Evolutionary conservation across 1,284 basidiomycete genomes (phyloP).

Genomic region (Farysia itapuensis): DNA sequence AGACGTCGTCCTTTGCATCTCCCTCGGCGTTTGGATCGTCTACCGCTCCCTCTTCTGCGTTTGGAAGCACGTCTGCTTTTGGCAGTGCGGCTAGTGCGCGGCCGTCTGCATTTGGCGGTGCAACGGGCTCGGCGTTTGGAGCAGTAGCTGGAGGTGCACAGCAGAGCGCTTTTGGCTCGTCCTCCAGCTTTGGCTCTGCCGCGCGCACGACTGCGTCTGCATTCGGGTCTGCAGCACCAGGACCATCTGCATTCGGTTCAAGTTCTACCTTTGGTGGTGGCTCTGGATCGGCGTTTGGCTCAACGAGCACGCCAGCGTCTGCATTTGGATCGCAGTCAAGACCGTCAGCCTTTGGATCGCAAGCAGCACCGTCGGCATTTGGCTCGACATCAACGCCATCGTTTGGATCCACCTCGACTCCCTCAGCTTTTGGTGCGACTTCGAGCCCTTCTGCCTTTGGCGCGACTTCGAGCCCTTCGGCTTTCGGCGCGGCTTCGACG

Average conservation of each 20-base stretch:
- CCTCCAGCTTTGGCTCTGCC: slow-evolving; percentile 20
- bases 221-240: not conserved
- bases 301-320: too few species aligned
- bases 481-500: not conserved
- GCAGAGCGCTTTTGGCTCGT: slow-evolving; percentile 19
- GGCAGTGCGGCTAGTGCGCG: slow-evolving; percentile 3
- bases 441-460: not conserved
- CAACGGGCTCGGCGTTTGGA: not conserved
- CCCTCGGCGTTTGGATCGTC: slow-evolving; percentile 20
- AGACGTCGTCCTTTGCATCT: slow-evolving; percentile 26
- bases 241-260: slow-evolving; percentile 1
- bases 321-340: not conserved
- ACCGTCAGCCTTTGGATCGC: slow-evolving; percentile 5
- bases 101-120: slow-evolving; percentile 6
- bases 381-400: slow-evolving; percentile 1
- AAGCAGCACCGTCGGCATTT: slow-evolving; percentile 9
- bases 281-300: slow-evolving; percentile 1
- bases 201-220: slow-evolving; percentile 1
- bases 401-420: not conserved
- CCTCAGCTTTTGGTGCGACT: slow-evolving; percentile 1
- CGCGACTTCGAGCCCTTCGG: not conserved
- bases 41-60: not conserved
- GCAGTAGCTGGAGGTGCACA: slow-evolving; percentile 5
- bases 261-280: not conserved
- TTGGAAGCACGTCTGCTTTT: slow-evolving; percentile 12